A percentile compares a stretch with the other conserved stretches of the same genome.
These are phyloP conservation scores for Coniochaeta sp. DNA, from an alignment of 2,329 filamentous ascomycete species.

Conservation along the genomic window DNA sequence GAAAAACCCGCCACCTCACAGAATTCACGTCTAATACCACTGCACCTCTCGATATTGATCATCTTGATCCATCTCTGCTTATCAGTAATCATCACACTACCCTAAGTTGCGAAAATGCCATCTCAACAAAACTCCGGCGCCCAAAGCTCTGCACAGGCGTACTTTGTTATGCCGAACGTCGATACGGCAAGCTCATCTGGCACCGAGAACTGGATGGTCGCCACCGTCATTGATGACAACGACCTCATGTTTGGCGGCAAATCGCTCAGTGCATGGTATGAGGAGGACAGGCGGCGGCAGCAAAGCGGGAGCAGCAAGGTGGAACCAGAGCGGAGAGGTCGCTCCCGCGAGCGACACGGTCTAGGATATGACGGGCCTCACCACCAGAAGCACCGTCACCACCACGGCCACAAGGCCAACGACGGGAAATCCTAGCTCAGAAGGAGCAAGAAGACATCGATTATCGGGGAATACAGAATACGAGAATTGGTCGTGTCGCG, in stretches of 20 bases:
- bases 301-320: slow-evolving; percentile 30
- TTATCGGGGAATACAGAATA: too few species aligned
- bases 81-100: neutral
- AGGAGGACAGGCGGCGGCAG: slow-evolving; percentile 44
- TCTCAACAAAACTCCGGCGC: neutral
- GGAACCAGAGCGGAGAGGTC: slow-evolving; percentile 32
- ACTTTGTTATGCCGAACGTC: neutral
- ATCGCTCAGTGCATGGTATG: slow-evolving; percentile 51
- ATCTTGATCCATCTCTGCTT: neutral
- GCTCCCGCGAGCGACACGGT: slow-evolving; percentile 23
- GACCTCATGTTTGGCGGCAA: slow-evolving; percentile 55
- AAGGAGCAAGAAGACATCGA: too few species aligned
- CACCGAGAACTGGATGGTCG: slow-evolving; percentile 35
- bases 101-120: neutral
- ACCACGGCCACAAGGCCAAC: slow-evolving; percentile 25
- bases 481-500: too few species aligned
- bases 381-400: slow-evolving; percentile 13
- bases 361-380: slow-evolving; percentile 9
- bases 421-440: neutral
- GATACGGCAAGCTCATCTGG: neutral
- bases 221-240: slow-evolving; percentile 52
- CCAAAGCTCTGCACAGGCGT: neutral
- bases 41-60: too few species aligned
- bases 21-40: neutral
- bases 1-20: neutral